Evolutionary conservation across 495 filamentous ascomycete genomes (phyloP).

Genomic region (Talaromyces trachyspermus): DNA sequence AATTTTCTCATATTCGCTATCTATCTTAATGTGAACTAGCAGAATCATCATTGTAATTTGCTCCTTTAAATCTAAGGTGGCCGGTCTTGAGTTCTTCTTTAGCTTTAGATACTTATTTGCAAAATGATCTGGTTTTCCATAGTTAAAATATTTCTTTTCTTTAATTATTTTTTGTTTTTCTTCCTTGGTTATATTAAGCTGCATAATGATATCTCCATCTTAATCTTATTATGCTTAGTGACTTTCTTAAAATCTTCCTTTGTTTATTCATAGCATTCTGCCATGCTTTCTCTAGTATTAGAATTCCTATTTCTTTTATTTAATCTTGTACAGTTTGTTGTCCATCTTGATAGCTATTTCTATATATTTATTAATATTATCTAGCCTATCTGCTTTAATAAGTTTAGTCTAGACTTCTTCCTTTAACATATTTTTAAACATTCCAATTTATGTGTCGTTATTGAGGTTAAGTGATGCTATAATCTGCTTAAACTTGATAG

Average conservation of each 20-base stretch:
- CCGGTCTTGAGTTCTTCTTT: neutral
- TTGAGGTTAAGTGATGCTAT: neutral
- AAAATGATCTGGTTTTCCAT: neutral
- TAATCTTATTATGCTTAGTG: neutral
- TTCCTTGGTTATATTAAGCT: neutral
- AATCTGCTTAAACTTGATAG: neutral
- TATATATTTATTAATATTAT: neutral
- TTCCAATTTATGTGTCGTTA: neutral
- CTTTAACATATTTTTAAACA: neutral
- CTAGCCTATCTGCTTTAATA: neutral
- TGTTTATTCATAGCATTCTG: neutral
- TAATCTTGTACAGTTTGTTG: neutral
- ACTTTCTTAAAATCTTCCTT: neutral
- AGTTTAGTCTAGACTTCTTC: neutral
- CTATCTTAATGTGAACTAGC: too few species aligned
- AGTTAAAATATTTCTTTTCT: neutral
- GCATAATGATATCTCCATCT: neutral
- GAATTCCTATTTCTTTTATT: neutral
- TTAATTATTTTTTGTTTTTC: neutral
- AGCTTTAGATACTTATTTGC: neutral
- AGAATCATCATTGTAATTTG: neutral
- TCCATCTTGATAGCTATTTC: neutral
- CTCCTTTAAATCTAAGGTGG: neutral
- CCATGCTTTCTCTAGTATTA: neutral
- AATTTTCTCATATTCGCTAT: too few species aligned